Percentiles rank a stretch among this genome's conserved stretches.
Conservation (phyloP, 1,284 basidiomycete genomes). For the Megacollybia platyphylla region DNA sequence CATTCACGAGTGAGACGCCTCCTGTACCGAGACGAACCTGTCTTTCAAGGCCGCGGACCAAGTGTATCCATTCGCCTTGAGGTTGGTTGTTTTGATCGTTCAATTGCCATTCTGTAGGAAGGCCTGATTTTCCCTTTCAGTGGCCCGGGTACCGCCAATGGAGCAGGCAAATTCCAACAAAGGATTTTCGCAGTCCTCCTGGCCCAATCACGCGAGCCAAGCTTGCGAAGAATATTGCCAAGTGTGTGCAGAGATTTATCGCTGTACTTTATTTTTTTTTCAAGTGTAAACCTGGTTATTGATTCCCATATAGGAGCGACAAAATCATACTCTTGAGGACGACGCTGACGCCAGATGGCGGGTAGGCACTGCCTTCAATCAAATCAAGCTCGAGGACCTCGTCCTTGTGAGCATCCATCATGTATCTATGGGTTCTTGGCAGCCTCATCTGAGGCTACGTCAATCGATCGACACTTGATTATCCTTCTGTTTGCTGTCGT, state of each 20-base stretch:
- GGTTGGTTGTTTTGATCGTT: constrained; percentile 20
- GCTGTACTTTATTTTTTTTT: constrained; percentile 17
- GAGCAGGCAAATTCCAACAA: constrained; percentile 68
- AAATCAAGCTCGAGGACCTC: constrained; percentile 51
- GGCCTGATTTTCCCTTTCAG: constrained; percentile 18
- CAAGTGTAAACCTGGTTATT: constrained; percentile 3
- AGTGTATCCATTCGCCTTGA: constrained; percentile 66
- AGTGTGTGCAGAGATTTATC: constrained; percentile 47
- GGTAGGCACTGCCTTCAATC: constrained; percentile 31
- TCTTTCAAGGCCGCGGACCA: constrained; percentile 58
- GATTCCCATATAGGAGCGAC: constrained; percentile 27
- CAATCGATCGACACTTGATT: constrained; percentile 4
- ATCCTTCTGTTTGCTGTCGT: too few relatives aligned
- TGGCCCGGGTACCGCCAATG: constrained; percentile 69
- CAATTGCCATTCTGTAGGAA: not conserved
- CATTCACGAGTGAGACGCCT: constrained; percentile 28
- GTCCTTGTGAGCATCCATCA: constrained; percentile 65
- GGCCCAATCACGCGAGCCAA: constrained; percentile 57
- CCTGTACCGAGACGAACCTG: constrained; percentile 39
- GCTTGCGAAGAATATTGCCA: constrained; percentile 56
- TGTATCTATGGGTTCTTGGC: constrained; percentile 69
- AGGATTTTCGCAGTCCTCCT: constrained; percentile 63
- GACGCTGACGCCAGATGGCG: constrained; percentile 45
- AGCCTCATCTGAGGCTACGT: constrained; percentile 54
- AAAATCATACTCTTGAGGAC: constrained; percentile 38